A percentile compares a stretch with the other conserved stretches of the same genome.
These are phyloP conservation scores for Clonostachys sp. DNA, from an alignment of 2,329 filamentous ascomycete genomes.

Conservation along the genomic window DNA sequence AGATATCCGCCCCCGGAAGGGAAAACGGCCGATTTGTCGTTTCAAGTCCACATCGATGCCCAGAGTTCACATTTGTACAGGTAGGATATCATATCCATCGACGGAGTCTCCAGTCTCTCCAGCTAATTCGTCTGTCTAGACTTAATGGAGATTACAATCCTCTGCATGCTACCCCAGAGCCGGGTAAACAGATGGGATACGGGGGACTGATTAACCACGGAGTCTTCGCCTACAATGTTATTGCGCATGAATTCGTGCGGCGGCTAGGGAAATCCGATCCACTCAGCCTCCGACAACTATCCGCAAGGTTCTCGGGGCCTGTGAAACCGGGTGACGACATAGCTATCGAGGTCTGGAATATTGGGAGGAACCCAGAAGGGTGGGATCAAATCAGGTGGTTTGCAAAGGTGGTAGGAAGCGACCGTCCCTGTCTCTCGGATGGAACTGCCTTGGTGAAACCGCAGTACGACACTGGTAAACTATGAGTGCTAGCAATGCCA, in stretches of 20 bases:
- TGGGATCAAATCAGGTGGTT: constrained; percentile 1
- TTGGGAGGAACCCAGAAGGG: not conserved
- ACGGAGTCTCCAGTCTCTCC: no score
- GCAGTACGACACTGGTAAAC: not conserved
- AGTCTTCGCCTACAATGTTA: constrained; percentile 72
- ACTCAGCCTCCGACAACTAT: constrained; percentile 4
- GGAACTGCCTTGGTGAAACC: not conserved
- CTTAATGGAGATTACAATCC: constrained; percentile 86
- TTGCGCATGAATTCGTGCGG: constrained; percentile 55
- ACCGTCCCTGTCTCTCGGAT: constrained; percentile 1
- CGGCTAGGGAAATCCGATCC: constrained; percentile 1
- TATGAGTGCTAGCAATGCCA: no score
- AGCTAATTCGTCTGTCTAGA: constrained; percentile 16
- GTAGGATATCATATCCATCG: not conserved
- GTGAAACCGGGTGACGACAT: constrained; percentile 6
- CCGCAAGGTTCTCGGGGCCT: constrained; percentile 4
- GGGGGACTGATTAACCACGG: constrained; percentile 79
- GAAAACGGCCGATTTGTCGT: not conserved
- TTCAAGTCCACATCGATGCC: not conserved
- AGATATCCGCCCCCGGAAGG: not conserved
- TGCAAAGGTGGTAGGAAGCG: constrained; percentile 1
- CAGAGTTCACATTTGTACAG: constrained; percentile 4
- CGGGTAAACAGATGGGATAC: constrained; percentile 76
- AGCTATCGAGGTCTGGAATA: constrained; percentile 2
- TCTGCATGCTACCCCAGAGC: constrained; percentile 73